Percentiles rank a stretch among this genome's conserved stretches.
These are phyloP conservation scores for Aspergillus ostianus DNA, from an alignment of 495 filamentous ascomycete genomes.

Conservation along the genomic window DNA sequence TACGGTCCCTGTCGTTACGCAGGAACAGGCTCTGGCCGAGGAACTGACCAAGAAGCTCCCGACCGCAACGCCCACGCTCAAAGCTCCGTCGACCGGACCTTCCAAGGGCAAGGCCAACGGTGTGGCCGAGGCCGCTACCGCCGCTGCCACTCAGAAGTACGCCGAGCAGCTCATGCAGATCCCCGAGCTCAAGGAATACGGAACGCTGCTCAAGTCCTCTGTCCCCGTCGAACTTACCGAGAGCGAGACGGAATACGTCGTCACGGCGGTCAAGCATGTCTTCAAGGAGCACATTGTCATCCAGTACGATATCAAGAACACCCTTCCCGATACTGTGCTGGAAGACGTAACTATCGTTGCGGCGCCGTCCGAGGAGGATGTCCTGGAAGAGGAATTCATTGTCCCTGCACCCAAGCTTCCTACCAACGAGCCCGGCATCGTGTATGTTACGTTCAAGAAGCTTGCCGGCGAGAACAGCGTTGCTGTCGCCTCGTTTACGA, in stretches of 20 bases:
- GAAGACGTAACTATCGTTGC: constrained; percentile 87
- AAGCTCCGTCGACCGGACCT: constrained; percentile 81
- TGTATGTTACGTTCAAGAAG: constrained; percentile 94
- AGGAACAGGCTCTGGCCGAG: constrained; percentile 95
- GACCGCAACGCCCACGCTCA: constrained; percentile 87
- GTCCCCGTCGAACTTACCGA: constrained; percentile 86
- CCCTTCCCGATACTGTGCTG: constrained; percentile 82
- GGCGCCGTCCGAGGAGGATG: constrained; percentile 79
- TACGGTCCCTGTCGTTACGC: constrained; percentile 88
- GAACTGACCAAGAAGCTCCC: constrained; percentile 96
- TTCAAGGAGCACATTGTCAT: constrained; percentile 96
- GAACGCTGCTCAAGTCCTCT: constrained; percentile 85
- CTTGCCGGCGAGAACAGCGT: constrained; percentile 65
- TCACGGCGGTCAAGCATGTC: constrained; percentile 89
- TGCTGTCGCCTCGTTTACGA: constrained; percentile 78
- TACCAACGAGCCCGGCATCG: constrained; percentile 81
- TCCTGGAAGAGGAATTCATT: constrained; percentile 85
- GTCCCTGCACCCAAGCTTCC: constrained; percentile 79
- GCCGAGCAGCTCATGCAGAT: constrained; percentile 81
- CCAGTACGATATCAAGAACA: constrained; percentile 98
- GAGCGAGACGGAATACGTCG: constrained; percentile 96
- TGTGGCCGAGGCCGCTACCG: constrained; percentile 71
- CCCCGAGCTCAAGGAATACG: constrained; percentile 86
- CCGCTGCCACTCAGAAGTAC: constrained; percentile 81
- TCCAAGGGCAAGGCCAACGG: constrained; percentile 68